Evolutionary conservation across 352 stramenopile genomes (phyloP), one percentile per base, ranked within the genome.

Genomic region (Phytophthora niederhauseri): DNA sequence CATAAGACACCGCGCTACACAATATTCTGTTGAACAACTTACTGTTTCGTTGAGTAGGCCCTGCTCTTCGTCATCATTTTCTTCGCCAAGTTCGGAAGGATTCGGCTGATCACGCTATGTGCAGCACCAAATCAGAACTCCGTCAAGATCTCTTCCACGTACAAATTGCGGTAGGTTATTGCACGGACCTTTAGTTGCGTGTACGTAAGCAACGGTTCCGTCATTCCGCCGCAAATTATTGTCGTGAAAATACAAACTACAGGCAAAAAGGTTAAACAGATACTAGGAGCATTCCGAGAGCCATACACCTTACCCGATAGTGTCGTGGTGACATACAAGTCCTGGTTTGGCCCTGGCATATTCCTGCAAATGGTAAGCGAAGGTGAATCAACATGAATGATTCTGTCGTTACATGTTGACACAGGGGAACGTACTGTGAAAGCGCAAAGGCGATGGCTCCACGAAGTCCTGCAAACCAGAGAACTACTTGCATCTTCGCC

Each of bases 171-270:
- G n/a, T 45, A 9, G 30, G 1, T n/a, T 54, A 31, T 12, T 9
- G 38, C 30, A 57, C 56, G n/a, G 61, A 87, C 80, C 75, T 91
- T 92, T 34, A 92, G 73, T 58, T 86, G 61, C 0, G 82, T 92
- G 54, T 91, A 88, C 19, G 86, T 93, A 8, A 99, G 81, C 36
- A 97, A 67, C 6, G 92, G 90, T 67, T 97, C 93, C 0, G 92
- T 98, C 54, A 97, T 68, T 4, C 93, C 94, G 45, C 96, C 97
- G 73, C 94, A 98, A 50, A 98, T 95, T 49, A 99, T 83, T 2
- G 97, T 99, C 3, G 97, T 99, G 73, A 99, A 98, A 48, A 99
- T 97, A 19, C 98, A 97, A 41, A 99, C 84, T 88, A 34, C 20
- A 41, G 19, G 45, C 46, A 22, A 55, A 45, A 38, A 60, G 46